Percentiles rank a stretch among this genome's conserved stretches.
Conservation (phyloP, 1,284 basidiomycete genomes). For the Sanguinoderma infundibulare region DNA sequence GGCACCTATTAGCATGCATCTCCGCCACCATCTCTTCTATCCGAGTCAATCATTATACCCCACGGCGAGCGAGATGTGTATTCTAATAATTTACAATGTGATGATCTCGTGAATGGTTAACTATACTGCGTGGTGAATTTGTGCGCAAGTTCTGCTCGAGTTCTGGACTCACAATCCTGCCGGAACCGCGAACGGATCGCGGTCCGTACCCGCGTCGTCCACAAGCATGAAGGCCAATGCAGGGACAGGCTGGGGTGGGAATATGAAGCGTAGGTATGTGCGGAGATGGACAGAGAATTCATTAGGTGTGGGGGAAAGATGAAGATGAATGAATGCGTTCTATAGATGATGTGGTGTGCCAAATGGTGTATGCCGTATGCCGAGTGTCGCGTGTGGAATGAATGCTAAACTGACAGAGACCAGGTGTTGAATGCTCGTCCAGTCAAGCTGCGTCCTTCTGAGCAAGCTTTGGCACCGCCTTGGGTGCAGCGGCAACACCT, state of each 20-base stretch:
- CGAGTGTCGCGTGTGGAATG: too few species aligned
- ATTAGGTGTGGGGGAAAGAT: not conserved
- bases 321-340: slow-evolving; percentile 2
- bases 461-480: not conserved
- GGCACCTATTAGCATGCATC: not conserved
- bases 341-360: not conserved
- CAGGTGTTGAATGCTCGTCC: not conserved
- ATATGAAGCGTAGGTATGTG: not conserved
- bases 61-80: slow-evolving; percentile 2
- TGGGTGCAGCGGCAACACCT: not conserved
- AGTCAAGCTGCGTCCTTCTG: not conserved
- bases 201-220: too few species aligned
- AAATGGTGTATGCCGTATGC: not conserved
- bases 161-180: not conserved
- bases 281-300: not conserved
- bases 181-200: not conserved
- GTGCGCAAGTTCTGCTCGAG: not conserved
- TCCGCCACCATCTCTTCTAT: not conserved
- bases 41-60: not conserved
- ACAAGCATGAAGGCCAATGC: not conserved
- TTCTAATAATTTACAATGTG: slow-evolving; percentile 24
- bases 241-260: too few species aligned
- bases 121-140: not conserved
- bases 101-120: slow-evolving; percentile 5
- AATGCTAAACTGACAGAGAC: too few species aligned